Evolutionary conservation across 495 filamentous ascomycete genomes (phyloP), one percentile per base, ranked within the genome.

Genomic region (Penicillium fimorum): DNA sequence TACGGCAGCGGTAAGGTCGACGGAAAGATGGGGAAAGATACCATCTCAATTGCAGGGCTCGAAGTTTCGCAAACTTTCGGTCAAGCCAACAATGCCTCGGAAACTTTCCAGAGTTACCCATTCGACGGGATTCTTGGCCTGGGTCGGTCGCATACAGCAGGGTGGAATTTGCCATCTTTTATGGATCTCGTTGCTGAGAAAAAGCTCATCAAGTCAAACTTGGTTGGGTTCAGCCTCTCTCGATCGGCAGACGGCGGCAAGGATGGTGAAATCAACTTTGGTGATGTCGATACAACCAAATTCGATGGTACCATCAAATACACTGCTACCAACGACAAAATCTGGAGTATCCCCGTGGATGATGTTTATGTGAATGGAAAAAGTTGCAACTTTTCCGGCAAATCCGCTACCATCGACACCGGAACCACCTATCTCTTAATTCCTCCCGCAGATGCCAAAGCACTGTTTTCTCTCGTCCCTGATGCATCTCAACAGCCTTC

Each of bases 61-160:
- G 78, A 75, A 42, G 50, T 88, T 17, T 64, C 75, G 1, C 71
- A 90, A 58, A 72, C 79, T 8, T 89, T 96, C 66, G 91, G 91
- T 5, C 61, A 89, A 56, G 88, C 84, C 15, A 83, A 78, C 38
- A 73, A 79, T 20, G 86, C 86, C 13, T 85, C 85, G 5, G 68
- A 82, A 47, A 82, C 91, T 46, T 93, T 96, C 69, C 57, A 71
- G 29, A 79, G 78, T 58, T 94, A 91, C 62, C 86, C 90, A 17
- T 87, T 94, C 59, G 91, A 96, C 64, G 91, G 91, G n/a, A 94
- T 96, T 47, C 70, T 95, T 6, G 91, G 89, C 7, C 72, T 95
- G n/a, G 85, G 85, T 8, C 84, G 71, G 60, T 74, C 70, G 49
- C 71, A 57, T 62, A 74, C 62, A 37, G 70, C 55, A 35, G 69